Evolutionary conservation across 768 basidiomycete species (phyloP), one percentile per base, ranked within the genome.

Genomic region (Mycena maculata): DNA sequence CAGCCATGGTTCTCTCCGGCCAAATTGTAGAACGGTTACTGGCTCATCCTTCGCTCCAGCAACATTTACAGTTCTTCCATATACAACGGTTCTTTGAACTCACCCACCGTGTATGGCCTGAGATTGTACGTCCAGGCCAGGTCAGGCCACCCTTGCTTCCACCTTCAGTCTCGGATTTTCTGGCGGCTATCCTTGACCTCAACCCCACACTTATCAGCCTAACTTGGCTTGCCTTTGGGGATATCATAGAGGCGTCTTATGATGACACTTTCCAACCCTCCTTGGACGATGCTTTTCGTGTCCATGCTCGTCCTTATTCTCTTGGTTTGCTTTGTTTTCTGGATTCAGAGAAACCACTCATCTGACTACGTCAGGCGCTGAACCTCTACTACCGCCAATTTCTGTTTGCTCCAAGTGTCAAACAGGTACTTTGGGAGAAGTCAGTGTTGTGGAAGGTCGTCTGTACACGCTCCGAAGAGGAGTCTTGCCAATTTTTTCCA

Each of bases 401-500:
- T 13, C 13, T 15, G 6, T 6, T 10, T 58, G 56, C 22, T n/a
- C 56, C 15, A 33, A 30, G 56, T n/a, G 31, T n/a, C 18, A 3
- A 4, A 44, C 31, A 44, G 10, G 8, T 8, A n/a, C 56, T 38
- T 38, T 58, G 13, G n/a, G 31, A 16, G 41, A 58, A 11, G 20
- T 16, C 5, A 11, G 16, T 18, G 25, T 45, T 8, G 42, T 45
- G 7, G 56, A 58, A 22, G 23, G 41, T 20, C 23, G 56, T n/a
- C 28, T 58, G 18, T 58, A 42, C 30, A 58, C 56, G 7, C 28
- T 58, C 2, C 39, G 38, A 10, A 22, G 56, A 10, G 56, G 56
- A 18, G 42, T 58, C 7, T 27, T 58, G 6, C 56, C 56, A 3
- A 41, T 58, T 5, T 58, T 58, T 30, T 58, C 56, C 3, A 44